Percentiles rank a stretch among this genome's conserved stretches.
These are phyloP conservation scores for Tetrahymena elliotti DNA, from an alignment of 73 alveolate species.

Conservation along the genomic window DNA sequence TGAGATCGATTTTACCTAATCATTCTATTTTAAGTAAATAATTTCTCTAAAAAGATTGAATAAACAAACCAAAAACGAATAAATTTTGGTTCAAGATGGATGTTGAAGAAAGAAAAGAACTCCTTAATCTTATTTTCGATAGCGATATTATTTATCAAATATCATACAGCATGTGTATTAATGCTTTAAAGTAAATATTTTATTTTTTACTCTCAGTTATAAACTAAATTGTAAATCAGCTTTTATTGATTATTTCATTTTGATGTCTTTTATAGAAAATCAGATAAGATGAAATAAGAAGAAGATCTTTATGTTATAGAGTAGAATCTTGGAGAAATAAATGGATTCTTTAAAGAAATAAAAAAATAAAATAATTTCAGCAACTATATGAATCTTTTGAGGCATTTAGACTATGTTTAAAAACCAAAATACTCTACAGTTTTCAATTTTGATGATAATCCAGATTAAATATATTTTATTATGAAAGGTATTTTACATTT, in stretches of 20 bases:
- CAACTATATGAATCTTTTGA: neutral
- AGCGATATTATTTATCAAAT: neutral
- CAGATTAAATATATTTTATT: neutral
- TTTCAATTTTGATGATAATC: neutral
- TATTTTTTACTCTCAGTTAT: neutral
- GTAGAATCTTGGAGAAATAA: neutral
- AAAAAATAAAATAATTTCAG: neutral
- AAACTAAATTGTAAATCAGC: neutral
- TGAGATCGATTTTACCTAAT: neutral
- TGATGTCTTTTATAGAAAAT: neutral
- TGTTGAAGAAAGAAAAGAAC: neutral
- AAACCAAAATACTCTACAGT: neutral
- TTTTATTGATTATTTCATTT: neutral
- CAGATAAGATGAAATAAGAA: neutral
- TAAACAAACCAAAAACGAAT: neutral
- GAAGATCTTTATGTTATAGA: neutral
- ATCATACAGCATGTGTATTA: neutral
- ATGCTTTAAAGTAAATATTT: neutral
- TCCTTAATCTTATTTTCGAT: neutral
- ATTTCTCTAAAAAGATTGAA: neutral
- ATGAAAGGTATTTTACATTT: neutral
- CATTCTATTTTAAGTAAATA: neutral
- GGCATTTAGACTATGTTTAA: neutral
- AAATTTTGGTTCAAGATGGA: neutral
- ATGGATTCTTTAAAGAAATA: neutral